These are phyloP conservation scores for Lathyrus sativus DNA, from an alignment of 306 rosid species.

Conservation along the genomic window DNA sequence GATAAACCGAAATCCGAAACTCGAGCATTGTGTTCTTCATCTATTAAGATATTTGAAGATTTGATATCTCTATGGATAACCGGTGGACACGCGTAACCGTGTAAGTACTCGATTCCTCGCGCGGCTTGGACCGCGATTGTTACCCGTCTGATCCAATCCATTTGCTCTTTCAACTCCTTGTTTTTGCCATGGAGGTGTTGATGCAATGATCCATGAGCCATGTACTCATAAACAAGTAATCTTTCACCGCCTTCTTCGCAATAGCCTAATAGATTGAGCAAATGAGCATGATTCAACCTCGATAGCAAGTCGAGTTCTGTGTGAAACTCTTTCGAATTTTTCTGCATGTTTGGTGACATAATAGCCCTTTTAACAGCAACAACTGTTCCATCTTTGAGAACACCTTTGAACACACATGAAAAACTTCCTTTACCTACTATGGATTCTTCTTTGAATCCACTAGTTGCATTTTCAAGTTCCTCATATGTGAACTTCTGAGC, in stretches of 20 bases:
- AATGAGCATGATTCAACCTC: constrained; percentile 82
- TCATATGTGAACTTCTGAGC: constrained; percentile 76
- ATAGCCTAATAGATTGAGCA: constrained; percentile 84
- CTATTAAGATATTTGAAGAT: constrained; percentile 94
- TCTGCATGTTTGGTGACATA: constrained; percentile 74
- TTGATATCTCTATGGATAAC: constrained; percentile 90
- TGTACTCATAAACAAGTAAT: constrained; percentile 89
- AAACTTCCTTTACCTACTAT: constrained; percentile 93
- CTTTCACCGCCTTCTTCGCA: constrained; percentile 91
- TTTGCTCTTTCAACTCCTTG: constrained; percentile 65
- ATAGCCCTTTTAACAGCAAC: constrained; percentile 88
- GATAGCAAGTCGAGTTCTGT: constrained; percentile 87
- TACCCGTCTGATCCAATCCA: constrained; percentile 89
- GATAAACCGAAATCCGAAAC: constrained; percentile 95
- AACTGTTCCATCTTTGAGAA: constrained; percentile 75
- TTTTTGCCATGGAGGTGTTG: constrained; percentile 82
- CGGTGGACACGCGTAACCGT: constrained; percentile 88
- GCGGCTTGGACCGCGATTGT: constrained; percentile 96
- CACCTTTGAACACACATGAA: constrained; percentile 81
- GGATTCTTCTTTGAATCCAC: constrained; percentile 75
- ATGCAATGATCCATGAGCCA: constrained; percentile 89
- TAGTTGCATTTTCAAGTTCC: constrained; percentile 77
- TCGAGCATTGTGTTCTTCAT: constrained; percentile 95
- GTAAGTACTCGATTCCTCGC: constrained; percentile 84
- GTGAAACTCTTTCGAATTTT: constrained; percentile 82